Percentiles rank a stretch among this genome's conserved stretches.
These are phyloP conservation scores for Salisapilia sapeloensis DNA, from an alignment of 352 stramenopile genomes.

Conservation along the genomic window DNA sequence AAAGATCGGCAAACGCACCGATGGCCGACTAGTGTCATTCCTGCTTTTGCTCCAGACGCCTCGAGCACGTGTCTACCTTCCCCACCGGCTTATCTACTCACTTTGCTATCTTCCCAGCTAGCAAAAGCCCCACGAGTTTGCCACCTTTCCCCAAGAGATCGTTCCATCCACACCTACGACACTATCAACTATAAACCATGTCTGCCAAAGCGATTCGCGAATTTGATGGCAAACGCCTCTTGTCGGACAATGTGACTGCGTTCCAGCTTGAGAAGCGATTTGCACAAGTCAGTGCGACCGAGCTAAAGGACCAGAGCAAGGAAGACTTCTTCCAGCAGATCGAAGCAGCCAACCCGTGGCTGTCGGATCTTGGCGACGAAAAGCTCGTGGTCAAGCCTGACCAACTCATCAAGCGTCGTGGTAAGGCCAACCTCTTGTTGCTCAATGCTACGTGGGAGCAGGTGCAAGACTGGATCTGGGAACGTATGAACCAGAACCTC, in stretches of 20 bases:
- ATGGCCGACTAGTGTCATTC: too few species aligned
- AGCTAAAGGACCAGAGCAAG: conserved; percentile 11
- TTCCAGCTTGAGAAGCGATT: conserved; percentile 65
- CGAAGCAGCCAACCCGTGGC: conserved; percentile 68
- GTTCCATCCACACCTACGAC: conserved; percentile 1
- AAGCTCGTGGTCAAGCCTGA: conserved; percentile 95
- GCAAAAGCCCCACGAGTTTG: too few species aligned
- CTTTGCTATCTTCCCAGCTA: conserved; percentile 16
- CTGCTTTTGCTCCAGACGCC: too few species aligned
- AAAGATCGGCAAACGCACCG: too few species aligned
- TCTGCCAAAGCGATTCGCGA: conserved; percentile 92
- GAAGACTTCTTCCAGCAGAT: conserved; percentile 54
- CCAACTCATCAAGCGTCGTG: conserved; percentile 94
- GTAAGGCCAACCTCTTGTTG: conserved; percentile 90
- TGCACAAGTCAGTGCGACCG: conserved; percentile 47
- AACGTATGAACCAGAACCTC: conserved; percentile 87
- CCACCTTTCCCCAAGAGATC: too few species aligned
- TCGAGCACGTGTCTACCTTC: background rate
- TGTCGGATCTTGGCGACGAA: conserved; percentile 35
- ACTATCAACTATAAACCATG: conserved; percentile 31
- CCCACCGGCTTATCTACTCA: conserved; percentile 13
- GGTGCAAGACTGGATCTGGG: conserved; percentile 88
- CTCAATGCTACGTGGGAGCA: conserved; percentile 88
- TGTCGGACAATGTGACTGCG: conserved; percentile 59
- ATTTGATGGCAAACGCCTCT: conserved; percentile 92